These are phyloP conservation scores for Cyathus striatus DNA, from an alignment of 768 basidiomycete genomes.

Conservation along the genomic window DNA sequence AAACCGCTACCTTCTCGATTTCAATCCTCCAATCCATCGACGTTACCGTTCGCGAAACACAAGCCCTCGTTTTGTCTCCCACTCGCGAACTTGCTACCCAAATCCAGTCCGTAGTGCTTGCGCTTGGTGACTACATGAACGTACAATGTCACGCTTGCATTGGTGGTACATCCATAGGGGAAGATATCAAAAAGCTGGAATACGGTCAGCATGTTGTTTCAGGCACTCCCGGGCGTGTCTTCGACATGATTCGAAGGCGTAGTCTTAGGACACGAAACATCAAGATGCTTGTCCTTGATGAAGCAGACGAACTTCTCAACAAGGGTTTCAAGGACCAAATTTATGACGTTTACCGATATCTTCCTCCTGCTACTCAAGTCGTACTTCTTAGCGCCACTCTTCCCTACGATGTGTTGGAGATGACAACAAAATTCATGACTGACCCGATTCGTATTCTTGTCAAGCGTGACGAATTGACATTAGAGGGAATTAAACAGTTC, in stretches of 20 bases:
- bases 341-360: conserved; percentile 96
- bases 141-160: conserved; percentile 99
- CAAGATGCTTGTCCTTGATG: conserved; percentile 95
- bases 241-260: conserved; percentile 97
- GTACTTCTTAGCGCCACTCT: conserved; percentile 94
- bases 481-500: conserved; percentile 95
- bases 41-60: conserved; percentile 88
- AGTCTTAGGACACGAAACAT: conserved; percentile 93
- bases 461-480: conserved; percentile 97
- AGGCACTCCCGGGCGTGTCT: conserved; percentile 96
- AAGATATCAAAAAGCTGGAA: conserved; percentile 95
- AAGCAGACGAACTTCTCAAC: conserved; percentile 94
- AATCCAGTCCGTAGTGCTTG: conserved; percentile 95
- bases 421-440: conserved; percentile 99
- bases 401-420: conserved; percentile 95
- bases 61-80: conserved; percentile 93
- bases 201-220: conserved; percentile 97
- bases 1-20: conserved; percentile 99
- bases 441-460: conserved; percentile 98
- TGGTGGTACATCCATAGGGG: conserved; percentile 94
- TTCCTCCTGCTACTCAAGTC: conserved; percentile 95
- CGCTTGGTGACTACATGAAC: conserved; percentile 98
- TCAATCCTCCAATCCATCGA: conserved; percentile 98
- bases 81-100: conserved; percentile 99
- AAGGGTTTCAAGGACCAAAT: conserved; percentile 99